Evolutionary conservation across 2,329 filamentous ascomycete genomes (phyloP), one percentile per base, ranked within the genome.

Genomic region (Leptographium radiaticola): DNA sequence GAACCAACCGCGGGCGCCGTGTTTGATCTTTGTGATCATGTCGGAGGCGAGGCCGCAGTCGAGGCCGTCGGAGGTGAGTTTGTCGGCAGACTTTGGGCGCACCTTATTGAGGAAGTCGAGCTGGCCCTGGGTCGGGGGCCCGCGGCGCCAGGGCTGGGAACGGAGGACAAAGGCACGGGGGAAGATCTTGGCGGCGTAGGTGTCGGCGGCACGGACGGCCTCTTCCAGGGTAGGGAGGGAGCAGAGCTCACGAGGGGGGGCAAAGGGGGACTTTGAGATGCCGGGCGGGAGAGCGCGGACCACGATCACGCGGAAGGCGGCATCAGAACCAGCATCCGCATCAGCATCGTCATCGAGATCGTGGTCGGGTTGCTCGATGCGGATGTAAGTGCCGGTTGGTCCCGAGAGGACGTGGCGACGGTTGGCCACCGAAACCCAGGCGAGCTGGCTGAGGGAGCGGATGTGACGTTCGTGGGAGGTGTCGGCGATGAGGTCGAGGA

Each of bases 21-120:
- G 86, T 66, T 85, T 91, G 57, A 95, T 65, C 67, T 95, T 94
- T 9, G 88, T 94, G 59, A 97, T 95, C 85, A 95, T 90, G 65
- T 96, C 90, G 6, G 77, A 77, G 6, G 89, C 90, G 64, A 81
- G 81, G 9, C 91, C 91, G 63, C 90, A 93, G 15, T 79, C 89
- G 55, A 95, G 62, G 33, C 82, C 75, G 0, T 70, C 68, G 0
- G 68, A 60, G 1, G 70, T 75, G 51, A 89, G 63, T 52, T 76
- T 70, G 33, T 81, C 70, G n/a, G 73, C 68, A 15, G 60, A 57
- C 52, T 76, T 69, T 1, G 68, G 68, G 10, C 83, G 74, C 4
- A 83, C 62, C 62, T 81, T 85, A 63, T 89, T 89, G 52, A 93
- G 66, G 53, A 86, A 84, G 39, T 76, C 71, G 1, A 95, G 66